Percentiles rank a stretch among this genome's conserved stretches.
phyloP scores from a whole-genome alignment of 202 grass and related monocot species.

The Setaria viridis region DNA sequence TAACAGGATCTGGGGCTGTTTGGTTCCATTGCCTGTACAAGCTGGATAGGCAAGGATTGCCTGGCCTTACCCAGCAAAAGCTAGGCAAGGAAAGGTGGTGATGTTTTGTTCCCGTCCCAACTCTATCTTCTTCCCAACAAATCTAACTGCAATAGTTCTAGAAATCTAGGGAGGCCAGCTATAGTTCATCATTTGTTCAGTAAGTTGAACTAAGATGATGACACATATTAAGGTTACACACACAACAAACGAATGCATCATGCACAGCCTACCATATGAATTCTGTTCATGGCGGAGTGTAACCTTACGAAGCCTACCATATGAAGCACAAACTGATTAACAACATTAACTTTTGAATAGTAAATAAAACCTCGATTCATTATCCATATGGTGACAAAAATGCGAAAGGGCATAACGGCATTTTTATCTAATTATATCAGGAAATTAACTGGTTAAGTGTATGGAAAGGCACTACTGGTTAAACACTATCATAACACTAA shows the following conservation, averaged over 20 bases:
- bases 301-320: no score
- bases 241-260: not conserved
- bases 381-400: not conserved
- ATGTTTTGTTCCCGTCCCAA: no score
- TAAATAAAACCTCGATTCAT: not conserved
- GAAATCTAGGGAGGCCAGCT: not conserved
- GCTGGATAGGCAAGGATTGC: not conserved
- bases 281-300: not conserved
- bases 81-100: not conserved
- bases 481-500: not conserved
- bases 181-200: not conserved
- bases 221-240: conserved; percentile 3
- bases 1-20: not conserved
- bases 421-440: not conserved
- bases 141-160: not conserved
- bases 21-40: not conserved
- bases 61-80: not conserved
- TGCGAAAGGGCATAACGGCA: not conserved
- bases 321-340: no score
- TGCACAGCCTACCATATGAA: not conserved
- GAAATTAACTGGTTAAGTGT: not conserved
- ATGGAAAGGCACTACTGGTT: not conserved
- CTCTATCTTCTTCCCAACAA: not conserved
- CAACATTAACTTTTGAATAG: not conserved
- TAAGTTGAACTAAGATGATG: not conserved